Base-by-base conservation (phyloP, 306 rosid genomes). In the Acacia confusa region DNA sequence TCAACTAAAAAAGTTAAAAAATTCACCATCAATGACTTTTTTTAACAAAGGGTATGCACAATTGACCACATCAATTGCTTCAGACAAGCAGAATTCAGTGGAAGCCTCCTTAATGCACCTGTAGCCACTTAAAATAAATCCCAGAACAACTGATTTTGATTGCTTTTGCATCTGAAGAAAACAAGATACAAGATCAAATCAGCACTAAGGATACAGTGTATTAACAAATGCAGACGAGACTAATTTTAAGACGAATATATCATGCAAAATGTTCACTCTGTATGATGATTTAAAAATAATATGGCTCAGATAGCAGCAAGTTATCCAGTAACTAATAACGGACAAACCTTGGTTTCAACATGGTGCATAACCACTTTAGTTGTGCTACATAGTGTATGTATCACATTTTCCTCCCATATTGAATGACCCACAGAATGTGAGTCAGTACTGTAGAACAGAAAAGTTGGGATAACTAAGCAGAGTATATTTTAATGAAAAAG, bases 111-210 rank as follows among this genome's bases (percentile, higher is more conserved):
- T 86, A 44, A 93, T 76, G 87, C 87, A 90, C 87, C 88, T 84
- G 88, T 88, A 93, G 81, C 91, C 93, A 72, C 86, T 78, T 77
- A 91, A 90, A 84, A 92, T 82, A 84, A 90, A 86, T 20, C 93
- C 91, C 86, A 93, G 84, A 80, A 91, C 90, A 73, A 73, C 87
- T 15, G 99, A 87, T 77, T 85, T 83, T 73, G 92, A 83, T 78
- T 86, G 94, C 83, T 86, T 87, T 85, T 87, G 94, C 81, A 85
- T 71, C 89, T 87, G 82, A 84, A 76, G 79, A 77, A 55, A 81
- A 45, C 84, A 57, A 22, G 40, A 72, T 36, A 55, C 63, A 69
- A 40, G 82, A 87, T 64, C 72, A 77, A 71, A 87, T 84, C 58
- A 81, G 55, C 55, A 41, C 53, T 53, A 44, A 83, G 72, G n/a